Evolutionary conservation across 2,329 filamentous ascomycete species (phyloP).

Genomic region (Fusarium tupiense): DNA sequence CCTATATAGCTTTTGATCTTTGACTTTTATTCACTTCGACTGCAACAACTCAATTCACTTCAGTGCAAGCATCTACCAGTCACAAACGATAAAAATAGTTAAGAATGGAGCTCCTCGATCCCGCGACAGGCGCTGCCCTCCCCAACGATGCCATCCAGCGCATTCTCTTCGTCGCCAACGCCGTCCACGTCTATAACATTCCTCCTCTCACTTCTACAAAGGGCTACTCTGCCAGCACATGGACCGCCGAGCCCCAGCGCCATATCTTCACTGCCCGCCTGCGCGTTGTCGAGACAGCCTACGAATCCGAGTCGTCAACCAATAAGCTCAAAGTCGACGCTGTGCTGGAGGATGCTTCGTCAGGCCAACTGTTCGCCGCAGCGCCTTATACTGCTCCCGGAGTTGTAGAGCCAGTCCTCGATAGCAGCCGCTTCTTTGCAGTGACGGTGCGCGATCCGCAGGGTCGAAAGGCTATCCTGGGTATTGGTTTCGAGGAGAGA

Average conservation of each 20-base stretch:
- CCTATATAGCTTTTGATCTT: background rate
- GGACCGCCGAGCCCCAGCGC: conserved; percentile 76
- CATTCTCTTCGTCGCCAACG: conserved; percentile 78
- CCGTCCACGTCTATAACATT: conserved; percentile 88
- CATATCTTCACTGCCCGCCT: conserved; percentile 89
- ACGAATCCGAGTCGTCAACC: conserved; percentile 51
- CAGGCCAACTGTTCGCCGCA: conserved; percentile 82
- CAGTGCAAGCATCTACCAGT: background rate
- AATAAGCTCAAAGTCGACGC: conserved; percentile 77
- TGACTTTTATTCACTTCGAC: background rate
- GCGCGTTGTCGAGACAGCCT: conserved; percentile 80
- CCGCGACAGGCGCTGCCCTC: conserved; percentile 73
- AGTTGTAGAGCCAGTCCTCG: conserved; percentile 79
- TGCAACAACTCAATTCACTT: background rate
- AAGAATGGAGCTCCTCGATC: conserved; percentile 73
- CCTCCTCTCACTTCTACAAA: conserved; percentile 81
- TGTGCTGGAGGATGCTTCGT: conserved; percentile 78
- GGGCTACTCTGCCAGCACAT: conserved; percentile 80
- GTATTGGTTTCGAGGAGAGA: conserved; percentile 88
- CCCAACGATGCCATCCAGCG: conserved; percentile 84
- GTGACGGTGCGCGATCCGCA: conserved; percentile 79
- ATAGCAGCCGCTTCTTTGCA: conserved; percentile 87
- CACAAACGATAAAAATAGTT: background rate
- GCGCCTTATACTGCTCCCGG: conserved; percentile 76
- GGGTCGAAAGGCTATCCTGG: conserved; percentile 80